Conservation (phyloP, 768 basidiomycete species). For the Macrolepiota dolichaula region DNA sequence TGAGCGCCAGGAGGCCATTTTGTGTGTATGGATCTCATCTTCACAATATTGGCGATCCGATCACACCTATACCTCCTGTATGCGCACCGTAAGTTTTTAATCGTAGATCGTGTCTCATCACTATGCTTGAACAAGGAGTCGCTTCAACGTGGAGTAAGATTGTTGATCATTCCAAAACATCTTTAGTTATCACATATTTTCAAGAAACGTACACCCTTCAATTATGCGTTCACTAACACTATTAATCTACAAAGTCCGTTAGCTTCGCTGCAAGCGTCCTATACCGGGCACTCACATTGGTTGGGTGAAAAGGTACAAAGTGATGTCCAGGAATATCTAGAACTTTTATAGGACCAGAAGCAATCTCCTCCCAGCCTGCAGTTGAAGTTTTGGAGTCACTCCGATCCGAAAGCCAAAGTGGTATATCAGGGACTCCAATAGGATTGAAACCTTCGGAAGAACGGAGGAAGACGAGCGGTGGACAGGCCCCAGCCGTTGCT, state of each 20-base stretch:
- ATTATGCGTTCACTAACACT: constrained; percentile 27
- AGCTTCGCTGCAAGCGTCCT: not conserved
- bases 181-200: not conserved
- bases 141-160: not conserved
- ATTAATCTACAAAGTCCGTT: constrained; percentile 19
- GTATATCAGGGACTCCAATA: constrained; percentile 30
- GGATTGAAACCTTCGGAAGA: constrained; percentile 44
- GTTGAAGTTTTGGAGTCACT: constrained; percentile 27
- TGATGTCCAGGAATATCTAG: constrained; percentile 66
- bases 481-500: constrained; percentile 14
- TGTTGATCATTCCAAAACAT: not conserved
- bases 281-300: constrained; percentile 36
- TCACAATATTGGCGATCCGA: too few species aligned
- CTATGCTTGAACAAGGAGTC: not conserved
- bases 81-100: too few species aligned
- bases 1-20: too few species aligned
- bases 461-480: constrained; percentile 48
- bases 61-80: too few species aligned
- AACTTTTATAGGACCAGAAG: constrained; percentile 33
- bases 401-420: constrained; percentile 52
- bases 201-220: constrained; percentile 15
- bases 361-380: constrained; percentile 45
- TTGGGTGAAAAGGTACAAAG: constrained; percentile 51
- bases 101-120: too few species aligned
- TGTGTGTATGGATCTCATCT: too few species aligned